These are phyloP conservation scores for Fusarium domesticum DNA, from an alignment of 2,329 filamentous ascomycete species.

Conservation along the genomic window DNA sequence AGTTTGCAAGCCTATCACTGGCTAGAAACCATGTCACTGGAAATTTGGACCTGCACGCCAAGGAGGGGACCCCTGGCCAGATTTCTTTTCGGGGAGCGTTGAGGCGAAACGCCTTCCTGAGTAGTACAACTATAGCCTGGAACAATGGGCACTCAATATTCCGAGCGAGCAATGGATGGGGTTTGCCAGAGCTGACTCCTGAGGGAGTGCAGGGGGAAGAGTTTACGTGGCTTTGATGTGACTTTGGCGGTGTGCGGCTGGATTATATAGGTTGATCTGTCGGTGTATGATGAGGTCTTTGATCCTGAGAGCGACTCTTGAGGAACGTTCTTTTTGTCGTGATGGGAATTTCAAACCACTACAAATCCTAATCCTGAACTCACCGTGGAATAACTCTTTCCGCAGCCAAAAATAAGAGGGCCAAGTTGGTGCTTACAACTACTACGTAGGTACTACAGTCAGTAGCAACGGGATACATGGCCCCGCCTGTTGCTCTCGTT, in stretches of 20 bases:
- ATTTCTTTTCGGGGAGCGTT: slow-evolving; percentile 10
- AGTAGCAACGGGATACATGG: no score
- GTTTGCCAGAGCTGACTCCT: not conserved
- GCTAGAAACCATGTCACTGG: slow-evolving; percentile 19
- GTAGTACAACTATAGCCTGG: no score
- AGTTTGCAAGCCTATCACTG: slow-evolving; percentile 17
- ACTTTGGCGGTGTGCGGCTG: not conserved
- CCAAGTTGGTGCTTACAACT: no score
- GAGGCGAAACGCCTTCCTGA: slow-evolving; percentile 14
- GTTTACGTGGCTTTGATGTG: not conserved
- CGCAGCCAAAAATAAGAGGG: no score
- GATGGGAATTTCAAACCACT: no score
- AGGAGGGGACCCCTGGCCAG: slow-evolving; percentile 25
- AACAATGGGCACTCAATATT: slow-evolving; percentile 14
- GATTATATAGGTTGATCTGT: not conserved
- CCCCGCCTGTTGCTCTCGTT: no score
- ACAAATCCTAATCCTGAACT: no score
- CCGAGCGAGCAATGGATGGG: no score
- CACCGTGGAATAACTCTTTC: no score
- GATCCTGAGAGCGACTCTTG: no score
- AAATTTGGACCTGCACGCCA: slow-evolving; percentile 31
- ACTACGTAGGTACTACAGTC: no score
- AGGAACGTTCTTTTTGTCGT: no score
- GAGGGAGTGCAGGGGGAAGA: not conserved
- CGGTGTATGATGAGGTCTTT: slow-evolving; percentile 5